phyloP scores from a whole-genome alignment of 208 protist genomes.

The Leishmania lainsoni region DNA sequence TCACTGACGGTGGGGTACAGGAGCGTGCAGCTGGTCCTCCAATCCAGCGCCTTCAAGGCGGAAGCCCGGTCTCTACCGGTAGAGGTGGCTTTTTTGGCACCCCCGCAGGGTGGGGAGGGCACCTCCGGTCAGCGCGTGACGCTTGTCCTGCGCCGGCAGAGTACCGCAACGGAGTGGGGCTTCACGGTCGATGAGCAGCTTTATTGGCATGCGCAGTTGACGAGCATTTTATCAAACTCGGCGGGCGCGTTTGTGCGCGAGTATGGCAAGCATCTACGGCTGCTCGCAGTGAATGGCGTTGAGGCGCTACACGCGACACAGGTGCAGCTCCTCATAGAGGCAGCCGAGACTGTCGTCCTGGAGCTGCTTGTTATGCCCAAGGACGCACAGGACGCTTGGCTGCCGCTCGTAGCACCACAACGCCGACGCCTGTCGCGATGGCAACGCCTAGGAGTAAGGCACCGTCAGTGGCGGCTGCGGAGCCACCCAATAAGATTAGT shows the following conservation, averaged over 20 bases:
- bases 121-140: conserved; percentile 58
- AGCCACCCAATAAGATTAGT: not conserved
- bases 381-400: not conserved
- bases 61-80: conserved; percentile 30
- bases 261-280: conserved; percentile 42
- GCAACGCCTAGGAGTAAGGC: too few relatives aligned
- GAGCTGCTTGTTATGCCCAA: conserved; percentile 61
- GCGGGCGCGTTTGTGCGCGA: conserved; percentile 36
- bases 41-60: conserved; percentile 36
- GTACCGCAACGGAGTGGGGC: conserved; percentile 35
- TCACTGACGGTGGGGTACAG: conserved; percentile 24
- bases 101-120: conserved; percentile 53
- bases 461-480: not conserved
- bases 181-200: conserved; percentile 37
- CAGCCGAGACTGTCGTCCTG: conserved; percentile 56
- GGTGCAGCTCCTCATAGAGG: conserved; percentile 37
- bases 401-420: not conserved
- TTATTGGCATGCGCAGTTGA: conserved; percentile 21
- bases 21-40: conserved; percentile 44
- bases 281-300: conserved; percentile 70
- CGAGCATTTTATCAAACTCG: conserved; percentile 14
- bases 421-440: not conserved
- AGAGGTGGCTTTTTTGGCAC: conserved; percentile 46
- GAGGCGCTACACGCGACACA: conserved; percentile 54
- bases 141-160: conserved; percentile 43